A percentile compares a stretch with the other conserved stretches of the same genome.
Conservation (phyloP, 805 yeast genomes). For the Kuraishia hungarica region DNA sequence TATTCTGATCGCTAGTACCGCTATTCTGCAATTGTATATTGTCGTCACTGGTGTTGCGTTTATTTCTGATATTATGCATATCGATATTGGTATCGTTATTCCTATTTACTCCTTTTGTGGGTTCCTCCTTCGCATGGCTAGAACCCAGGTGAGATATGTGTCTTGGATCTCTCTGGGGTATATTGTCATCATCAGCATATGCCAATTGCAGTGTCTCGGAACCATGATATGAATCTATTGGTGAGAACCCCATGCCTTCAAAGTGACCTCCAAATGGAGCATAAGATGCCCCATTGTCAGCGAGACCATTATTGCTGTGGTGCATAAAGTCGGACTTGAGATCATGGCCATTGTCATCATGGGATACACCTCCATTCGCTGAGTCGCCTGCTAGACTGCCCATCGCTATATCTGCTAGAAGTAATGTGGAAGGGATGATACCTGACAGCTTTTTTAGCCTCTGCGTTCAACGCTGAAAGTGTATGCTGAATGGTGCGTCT, state of each 20-base stretch:
- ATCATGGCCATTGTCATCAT: not conserved
- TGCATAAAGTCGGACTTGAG: not conserved
- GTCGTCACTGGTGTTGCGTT: not conserved
- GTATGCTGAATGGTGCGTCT: too few relatives aligned
- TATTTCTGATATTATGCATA: not conserved
- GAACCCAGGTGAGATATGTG: not conserved
- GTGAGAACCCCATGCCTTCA: not conserved
- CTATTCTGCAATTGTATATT: not conserved
- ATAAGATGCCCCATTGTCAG: not conserved
- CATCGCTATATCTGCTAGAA: not conserved
- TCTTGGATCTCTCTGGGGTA: not conserved
- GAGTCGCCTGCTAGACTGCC: not conserved
- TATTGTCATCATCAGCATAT: not conserved
- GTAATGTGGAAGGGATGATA: not conserved
- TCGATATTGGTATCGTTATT: not conserved
- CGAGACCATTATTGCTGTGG: not conserved
- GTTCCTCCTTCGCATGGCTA: not conserved
- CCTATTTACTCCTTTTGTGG: not conserved
- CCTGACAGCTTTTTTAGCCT: too few relatives aligned
- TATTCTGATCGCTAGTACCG: not conserved
- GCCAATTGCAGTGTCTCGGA: not conserved
- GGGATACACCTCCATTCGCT: not conserved
- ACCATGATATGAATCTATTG: not conserved
- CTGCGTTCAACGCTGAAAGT: too few relatives aligned
- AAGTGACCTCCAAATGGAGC: not conserved